Conservation (phyloP, 83 land plant species). For the Thuja plicata region DNA sequence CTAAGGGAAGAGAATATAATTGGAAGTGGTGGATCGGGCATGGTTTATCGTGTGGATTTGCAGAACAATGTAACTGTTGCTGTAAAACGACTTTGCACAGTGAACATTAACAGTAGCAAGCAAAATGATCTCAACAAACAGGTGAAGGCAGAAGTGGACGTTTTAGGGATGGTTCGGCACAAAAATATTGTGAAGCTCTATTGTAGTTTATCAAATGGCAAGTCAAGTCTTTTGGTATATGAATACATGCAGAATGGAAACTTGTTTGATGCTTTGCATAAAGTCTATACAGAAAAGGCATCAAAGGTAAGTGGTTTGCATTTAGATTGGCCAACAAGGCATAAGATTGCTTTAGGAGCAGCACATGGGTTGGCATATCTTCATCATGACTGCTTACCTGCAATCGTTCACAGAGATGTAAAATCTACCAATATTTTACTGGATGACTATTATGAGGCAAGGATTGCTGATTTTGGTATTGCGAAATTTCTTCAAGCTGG, state of each 20-base stretch:
- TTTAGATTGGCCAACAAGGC: conserved; percentile 34
- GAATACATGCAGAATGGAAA: conserved; percentile 38
- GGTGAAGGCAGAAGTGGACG: conserved; percentile 54
- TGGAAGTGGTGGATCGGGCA: conserved; percentile 47
- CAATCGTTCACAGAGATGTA: conserved; percentile 41
- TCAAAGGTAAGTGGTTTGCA: conserved; percentile 18
- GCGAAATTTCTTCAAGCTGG: conserved; percentile 23
- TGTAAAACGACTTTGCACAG: conserved; percentile 54
- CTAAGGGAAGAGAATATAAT: conserved; percentile 29
- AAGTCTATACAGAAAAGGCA: conserved; percentile 5
- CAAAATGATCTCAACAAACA: conserved; percentile 27
- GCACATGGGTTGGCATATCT: conserved; percentile 44
- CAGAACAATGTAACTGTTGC: conserved; percentile 47
- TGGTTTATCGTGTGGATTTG: conserved; percentile 45
- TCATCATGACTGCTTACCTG: conserved; percentile 37
- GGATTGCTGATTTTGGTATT: conserved; percentile 44
- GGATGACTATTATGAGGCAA: conserved; percentile 27
- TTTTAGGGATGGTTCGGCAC: conserved; percentile 45
- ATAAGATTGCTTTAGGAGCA: conserved; percentile 26
- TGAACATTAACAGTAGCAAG: conserved; percentile 12
- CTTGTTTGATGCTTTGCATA: conserved; percentile 23
- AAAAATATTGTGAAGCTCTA: conserved; percentile 34
- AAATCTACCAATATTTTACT: conserved; percentile 39
- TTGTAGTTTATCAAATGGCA: conserved; percentile 19
- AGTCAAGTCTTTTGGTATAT: conserved; percentile 24